Conservation (phyloP, 2,329 filamentous ascomycete species). For the Atkinsonella texensis region DNA sequence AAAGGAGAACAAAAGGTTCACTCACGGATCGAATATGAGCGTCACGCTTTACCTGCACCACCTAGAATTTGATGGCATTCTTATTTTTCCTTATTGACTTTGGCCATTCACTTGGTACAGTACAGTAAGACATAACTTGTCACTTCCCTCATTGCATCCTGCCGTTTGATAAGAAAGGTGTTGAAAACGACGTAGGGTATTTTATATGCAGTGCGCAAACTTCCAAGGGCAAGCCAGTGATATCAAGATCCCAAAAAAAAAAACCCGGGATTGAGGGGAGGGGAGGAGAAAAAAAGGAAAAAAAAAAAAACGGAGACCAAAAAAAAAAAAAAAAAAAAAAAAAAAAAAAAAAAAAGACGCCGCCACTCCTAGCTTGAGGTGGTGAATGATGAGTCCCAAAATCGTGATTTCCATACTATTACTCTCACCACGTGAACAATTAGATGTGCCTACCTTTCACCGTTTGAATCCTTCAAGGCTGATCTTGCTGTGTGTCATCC, state of each 20-base stretch:
- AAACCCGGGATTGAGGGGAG: neutral
- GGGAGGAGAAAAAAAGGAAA: neutral
- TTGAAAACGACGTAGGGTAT: neutral
- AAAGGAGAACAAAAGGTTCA: neutral
- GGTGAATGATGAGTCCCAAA: neutral
- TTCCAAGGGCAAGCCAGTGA: neutral
- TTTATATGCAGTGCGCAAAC: neutral
- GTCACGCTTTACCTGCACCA: neutral
- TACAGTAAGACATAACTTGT: neutral
- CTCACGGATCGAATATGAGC: neutral
- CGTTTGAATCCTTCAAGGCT: neutral
- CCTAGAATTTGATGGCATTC: neutral
- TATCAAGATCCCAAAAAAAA: neutral
- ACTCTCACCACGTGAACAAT: neutral
- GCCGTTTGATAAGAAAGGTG: neutral
- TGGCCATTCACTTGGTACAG: neutral
- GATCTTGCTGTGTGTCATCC: conserved; percentile 6
- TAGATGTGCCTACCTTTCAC: no score
- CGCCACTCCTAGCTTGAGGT: neutral
- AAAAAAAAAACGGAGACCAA: neutral
- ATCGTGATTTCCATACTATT: neutral
- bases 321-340: neutral
- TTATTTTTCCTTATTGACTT: neutral
- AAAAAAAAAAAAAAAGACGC: neutral
- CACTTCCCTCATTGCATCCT: neutral